Conservation (phyloP, 2,329 filamentous ascomycete species). For the Fusarium sarcochroum region DNA sequence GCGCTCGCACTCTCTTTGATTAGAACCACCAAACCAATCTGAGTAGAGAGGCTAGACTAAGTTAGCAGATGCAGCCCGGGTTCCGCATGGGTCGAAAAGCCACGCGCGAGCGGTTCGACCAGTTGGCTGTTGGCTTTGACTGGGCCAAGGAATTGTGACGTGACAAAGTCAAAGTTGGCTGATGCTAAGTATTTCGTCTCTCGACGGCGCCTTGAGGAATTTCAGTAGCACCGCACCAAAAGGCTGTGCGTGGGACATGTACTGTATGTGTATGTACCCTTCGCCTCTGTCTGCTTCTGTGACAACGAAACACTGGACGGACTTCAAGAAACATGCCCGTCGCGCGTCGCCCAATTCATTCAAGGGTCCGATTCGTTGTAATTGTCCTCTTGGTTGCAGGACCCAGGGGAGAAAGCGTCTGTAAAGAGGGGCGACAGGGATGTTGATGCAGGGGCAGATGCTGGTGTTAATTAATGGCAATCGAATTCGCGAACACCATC, state of each 20-base stretch:
- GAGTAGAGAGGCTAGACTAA: constrained; percentile 32
- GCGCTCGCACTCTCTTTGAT: constrained; percentile 11
- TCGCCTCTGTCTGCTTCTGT: too few relatives aligned
- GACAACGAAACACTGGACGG: too few relatives aligned
- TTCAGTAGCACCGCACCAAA: constrained; percentile 23
- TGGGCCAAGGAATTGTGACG: constrained; percentile 45
- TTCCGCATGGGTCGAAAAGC: constrained; percentile 44
- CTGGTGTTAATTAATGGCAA: constrained; percentile 35
- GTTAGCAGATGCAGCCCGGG: constrained; percentile 39
- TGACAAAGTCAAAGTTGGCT: constrained; percentile 47
- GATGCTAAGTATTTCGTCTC: constrained; percentile 35
- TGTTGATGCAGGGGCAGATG: constrained; percentile 45
- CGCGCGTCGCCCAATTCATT: constrained; percentile 23
- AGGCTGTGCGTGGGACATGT: not conserved
- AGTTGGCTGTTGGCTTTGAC: constrained; percentile 43
- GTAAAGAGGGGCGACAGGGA: constrained; percentile 39
- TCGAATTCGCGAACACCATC: constrained; percentile 25
- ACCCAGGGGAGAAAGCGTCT: constrained; percentile 23
- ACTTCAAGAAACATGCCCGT: constrained; percentile 22
- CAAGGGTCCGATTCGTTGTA: constrained; percentile 25
- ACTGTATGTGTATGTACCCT: constrained; percentile 1
- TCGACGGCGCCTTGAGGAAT: constrained; percentile 42
- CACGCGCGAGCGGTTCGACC: constrained; percentile 37
- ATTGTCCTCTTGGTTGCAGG: constrained; percentile 6
- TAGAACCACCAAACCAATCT: constrained; percentile 39